Conservation (phyloP, 2,329 filamentous ascomycete genomes). For the Fusarium albidum region DNA sequence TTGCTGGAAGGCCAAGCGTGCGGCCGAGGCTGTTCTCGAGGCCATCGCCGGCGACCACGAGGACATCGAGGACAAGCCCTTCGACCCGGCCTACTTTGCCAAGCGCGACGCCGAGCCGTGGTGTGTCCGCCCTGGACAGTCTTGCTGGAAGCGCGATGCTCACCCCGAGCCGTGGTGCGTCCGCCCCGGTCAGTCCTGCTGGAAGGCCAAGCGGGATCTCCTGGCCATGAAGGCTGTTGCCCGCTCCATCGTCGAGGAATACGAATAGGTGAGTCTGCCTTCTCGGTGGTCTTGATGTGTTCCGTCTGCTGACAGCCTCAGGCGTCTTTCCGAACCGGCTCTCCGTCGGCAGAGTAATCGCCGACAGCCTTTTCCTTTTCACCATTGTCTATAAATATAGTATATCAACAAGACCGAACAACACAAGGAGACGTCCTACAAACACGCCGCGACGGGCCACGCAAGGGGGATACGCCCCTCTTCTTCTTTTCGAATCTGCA, state of each 20-base stretch:
- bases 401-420: constrained; percentile 19
- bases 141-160: constrained; percentile 46
- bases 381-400: constrained; percentile 7
- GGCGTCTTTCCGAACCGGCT: constrained; percentile 7
- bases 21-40: constrained; percentile 39
- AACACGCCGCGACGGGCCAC: constrained; percentile 18
- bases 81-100: constrained; percentile 45
- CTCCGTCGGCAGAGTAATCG: constrained; percentile 1
- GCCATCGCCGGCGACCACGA: constrained; percentile 35
- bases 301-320: constrained; percentile 17
- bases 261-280: constrained; percentile 32
- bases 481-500: constrained; percentile 23
- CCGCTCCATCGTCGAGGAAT: constrained; percentile 37
- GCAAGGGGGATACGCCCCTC: neutral
- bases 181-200: constrained; percentile 45
- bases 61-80: constrained; percentile 40
- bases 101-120: constrained; percentile 41
- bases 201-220: constrained; percentile 49
- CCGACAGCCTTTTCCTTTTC: constrained; percentile 5
- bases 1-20: constrained; percentile 50
- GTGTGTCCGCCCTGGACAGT: constrained; percentile 42
- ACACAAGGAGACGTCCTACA: constrained; percentile 12
- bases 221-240: constrained; percentile 39
- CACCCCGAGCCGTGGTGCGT: constrained; percentile 39
- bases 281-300: neutral